These are phyloP conservation scores for Apiospora rasikravindrae DNA, from an alignment of 2,329 filamentous ascomycete genomes.

Conservation along the genomic window DNA sequence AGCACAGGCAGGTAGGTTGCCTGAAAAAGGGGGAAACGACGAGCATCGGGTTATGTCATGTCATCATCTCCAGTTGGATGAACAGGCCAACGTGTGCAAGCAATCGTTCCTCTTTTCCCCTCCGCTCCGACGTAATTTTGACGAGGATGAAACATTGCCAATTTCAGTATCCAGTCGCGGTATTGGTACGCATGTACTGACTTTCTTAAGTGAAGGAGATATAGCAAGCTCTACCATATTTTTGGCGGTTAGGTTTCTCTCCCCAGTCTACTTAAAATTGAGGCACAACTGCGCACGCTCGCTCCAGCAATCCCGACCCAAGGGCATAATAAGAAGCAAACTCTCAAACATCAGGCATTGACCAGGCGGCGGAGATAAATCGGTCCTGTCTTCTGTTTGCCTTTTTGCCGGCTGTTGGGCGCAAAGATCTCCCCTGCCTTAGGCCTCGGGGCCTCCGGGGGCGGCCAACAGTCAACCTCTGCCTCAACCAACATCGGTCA, in stretches of 20 bases:
- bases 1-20: background rate
- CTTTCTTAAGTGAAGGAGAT: background rate
- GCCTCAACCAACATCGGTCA: background rate
- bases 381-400: background rate
- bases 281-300: background rate
- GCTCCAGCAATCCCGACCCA: background rate
- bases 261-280: background rate
- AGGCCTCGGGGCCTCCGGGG: background rate
- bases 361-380: background rate
- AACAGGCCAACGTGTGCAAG: background rate
- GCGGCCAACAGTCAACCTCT: background rate
- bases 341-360: background rate
- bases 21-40: background rate
- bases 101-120: background rate
- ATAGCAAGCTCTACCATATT: background rate
- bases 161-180: background rate
- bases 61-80: conserved; percentile 10
- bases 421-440: background rate
- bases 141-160: background rate
- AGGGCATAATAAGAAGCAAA: conserved; percentile 8
- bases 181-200: background rate
- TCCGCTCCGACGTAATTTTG: background rate
- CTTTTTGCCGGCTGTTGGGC: background rate
- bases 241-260: background rate
- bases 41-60: conserved; percentile 4